A percentile compares a stretch with the other conserved stretches of the same genome.
phyloP scores from a whole-genome alignment of 2,329 filamentous ascomycete species.

The Tympanopsis confertula region DNA sequence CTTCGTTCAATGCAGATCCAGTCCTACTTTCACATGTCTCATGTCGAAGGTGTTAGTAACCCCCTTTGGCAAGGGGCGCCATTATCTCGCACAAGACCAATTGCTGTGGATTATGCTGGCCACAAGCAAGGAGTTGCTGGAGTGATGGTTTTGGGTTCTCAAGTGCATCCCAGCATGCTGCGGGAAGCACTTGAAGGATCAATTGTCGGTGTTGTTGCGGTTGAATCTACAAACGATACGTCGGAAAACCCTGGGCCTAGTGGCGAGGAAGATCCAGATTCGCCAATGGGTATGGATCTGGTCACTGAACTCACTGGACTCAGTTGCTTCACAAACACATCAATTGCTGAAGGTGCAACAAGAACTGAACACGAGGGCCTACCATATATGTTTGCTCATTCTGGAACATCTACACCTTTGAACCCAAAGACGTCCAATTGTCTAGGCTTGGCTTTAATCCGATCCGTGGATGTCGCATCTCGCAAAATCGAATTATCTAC shows the following conservation, averaged over 20 bases:
- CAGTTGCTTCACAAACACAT: too few relatives aligned
- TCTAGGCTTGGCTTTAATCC: conserved; percentile 25
- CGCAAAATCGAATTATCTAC: conserved; percentile 18
- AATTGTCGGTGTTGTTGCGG: conserved; percentile 36
- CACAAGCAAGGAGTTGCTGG: conserved; percentile 29
- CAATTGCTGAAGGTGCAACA: too few relatives aligned
- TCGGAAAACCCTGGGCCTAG: neutral
- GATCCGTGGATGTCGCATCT: neutral
- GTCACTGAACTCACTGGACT: too few relatives aligned
- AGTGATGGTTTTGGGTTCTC: conserved; percentile 37
- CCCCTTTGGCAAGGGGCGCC: conserved; percentile 30
- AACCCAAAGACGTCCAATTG: conserved; percentile 32
- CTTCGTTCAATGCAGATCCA: conserved; percentile 45
- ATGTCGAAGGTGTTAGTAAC: conserved; percentile 13
- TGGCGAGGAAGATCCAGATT: neutral
- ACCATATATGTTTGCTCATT: conserved; percentile 34
- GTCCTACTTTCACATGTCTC: conserved; percentile 42
- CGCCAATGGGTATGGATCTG: neutral
- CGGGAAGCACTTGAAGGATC: conserved; percentile 37
- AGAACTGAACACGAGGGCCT: conserved; percentile 28
- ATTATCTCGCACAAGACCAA: conserved; percentile 29
- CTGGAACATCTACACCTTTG: conserved; percentile 25
- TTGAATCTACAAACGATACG: conserved; percentile 19
- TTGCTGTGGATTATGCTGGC: conserved; percentile 35
- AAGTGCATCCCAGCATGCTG: conserved; percentile 30